These are phyloP conservation scores for Gossypium mustelinum DNA, from an alignment of 345 rosid genomes.

Conservation along the genomic window DNA sequence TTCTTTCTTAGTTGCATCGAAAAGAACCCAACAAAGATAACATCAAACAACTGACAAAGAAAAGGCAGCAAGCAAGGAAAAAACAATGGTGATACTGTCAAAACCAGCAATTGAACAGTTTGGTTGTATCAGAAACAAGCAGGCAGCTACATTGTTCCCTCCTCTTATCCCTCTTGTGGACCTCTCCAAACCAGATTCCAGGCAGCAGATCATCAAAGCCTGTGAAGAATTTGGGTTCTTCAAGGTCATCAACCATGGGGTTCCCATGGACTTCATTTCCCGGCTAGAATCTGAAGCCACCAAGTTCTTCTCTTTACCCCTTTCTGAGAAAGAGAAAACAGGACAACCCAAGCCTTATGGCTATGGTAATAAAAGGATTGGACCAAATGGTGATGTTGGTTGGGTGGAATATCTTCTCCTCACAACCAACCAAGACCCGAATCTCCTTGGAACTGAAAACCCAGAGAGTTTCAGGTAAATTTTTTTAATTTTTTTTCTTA, in stretches of 20 bases:
- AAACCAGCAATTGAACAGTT: constrained; percentile 24
- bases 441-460: constrained; percentile 22
- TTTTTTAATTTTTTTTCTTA: not conserved
- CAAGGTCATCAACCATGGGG: constrained; percentile 73
- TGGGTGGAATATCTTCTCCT: constrained; percentile 75
- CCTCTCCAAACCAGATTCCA: constrained; percentile 37
- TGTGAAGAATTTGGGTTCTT: constrained; percentile 73
- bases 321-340: constrained; percentile 46
- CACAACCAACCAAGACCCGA: constrained; percentile 33
- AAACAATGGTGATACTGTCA: constrained; percentile 18
- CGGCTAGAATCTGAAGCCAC: constrained; percentile 49
- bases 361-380: constrained; percentile 65
- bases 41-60: not conserved
- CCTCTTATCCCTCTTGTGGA: constrained; percentile 40
- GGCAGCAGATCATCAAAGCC: constrained; percentile 34
- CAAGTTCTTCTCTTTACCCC: constrained; percentile 56
- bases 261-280: constrained; percentile 45
- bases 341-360: constrained; percentile 69
- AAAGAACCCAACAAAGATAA: not conserved
- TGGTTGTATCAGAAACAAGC: constrained; percentile 3
- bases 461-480: constrained; percentile 48
- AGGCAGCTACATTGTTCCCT: constrained; percentile 1
- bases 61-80: not conserved
- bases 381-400: constrained; percentile 71
- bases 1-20: not conserved